Conservation (phyloP, 2,329 filamentous ascomycete genomes). For the Sporothrix dimorphospora region DNA sequence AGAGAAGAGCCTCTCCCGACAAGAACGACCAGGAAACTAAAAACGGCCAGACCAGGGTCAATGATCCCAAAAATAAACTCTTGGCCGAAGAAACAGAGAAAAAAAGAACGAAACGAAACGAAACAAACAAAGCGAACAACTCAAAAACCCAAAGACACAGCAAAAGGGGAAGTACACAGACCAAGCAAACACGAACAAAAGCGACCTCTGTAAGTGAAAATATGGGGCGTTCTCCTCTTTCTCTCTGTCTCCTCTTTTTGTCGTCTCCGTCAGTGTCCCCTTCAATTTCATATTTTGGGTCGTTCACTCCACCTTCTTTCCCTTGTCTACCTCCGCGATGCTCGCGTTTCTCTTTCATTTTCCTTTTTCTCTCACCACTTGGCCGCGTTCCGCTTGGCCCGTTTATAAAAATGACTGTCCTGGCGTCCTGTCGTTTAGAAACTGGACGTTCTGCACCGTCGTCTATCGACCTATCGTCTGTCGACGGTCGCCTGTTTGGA, state of each 20-base stretch:
- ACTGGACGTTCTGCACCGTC: neutral
- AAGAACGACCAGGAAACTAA: neutral
- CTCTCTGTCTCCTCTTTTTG: neutral
- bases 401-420: no score
- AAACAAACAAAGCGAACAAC: neutral
- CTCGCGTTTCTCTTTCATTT: no score
- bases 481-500: slow-evolving; percentile 11
- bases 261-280: neutral
- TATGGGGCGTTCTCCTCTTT: neutral
- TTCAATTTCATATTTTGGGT: neutral
- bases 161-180: neutral
- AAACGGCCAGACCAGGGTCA: neutral
- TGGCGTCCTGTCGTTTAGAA: neutral
- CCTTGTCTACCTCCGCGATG: no score
- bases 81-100: neutral
- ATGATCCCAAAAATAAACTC: slow-evolving; percentile 20
- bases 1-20: neutral
- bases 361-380: neutral
- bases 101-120: neutral
- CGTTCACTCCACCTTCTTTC: neutral
- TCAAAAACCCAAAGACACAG: neutral
- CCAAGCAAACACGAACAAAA: neutral
- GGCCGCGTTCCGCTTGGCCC: no score
- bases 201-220: neutral
- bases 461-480: slow-evolving; percentile 17